Evolutionary conservation across 352 stramenopile species (phyloP), one percentile per base, ranked within the genome.

Genomic region (Phytopythium mirpurense): DNA sequence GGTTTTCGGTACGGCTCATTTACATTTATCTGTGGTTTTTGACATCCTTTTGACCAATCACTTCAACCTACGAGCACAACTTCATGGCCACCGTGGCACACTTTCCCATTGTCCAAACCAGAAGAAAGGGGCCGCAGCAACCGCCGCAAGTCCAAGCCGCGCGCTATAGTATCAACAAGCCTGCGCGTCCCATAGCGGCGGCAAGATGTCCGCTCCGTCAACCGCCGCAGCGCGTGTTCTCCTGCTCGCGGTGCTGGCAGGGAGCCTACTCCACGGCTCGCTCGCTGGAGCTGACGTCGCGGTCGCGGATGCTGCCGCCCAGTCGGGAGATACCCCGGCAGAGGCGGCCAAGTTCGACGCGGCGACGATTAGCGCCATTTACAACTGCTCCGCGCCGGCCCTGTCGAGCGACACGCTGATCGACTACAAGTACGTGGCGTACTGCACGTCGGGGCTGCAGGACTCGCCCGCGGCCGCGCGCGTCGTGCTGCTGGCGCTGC

Each of bases 351-450:
- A n/a, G 19, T 34, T 34, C 32, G n/a, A 42, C 24, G 37, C 36
- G 27, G 26, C 23, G 16, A 19, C 50, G 19, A 31, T 60, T 11
- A 23, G 52, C n/a, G 32, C 45, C 2, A 19, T 42, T 1, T 73
- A 73, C 54, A 59, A 73, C 51, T 78, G 69, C 44, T 56, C 56
- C 12, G 58, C 56, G 4, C 59, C 63, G 7, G 67, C 59, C 10
- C 62, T 47, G 36, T 59, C 57, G 1, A 38, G 49, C 5, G 60
- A 70, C 51, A 86, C 62, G 59, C 72, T 90, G 24, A 45, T 92
- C 31, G 73, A 92, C 63, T 92, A 90, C 57, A 68, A 87, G 45
- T 70, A 73, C 24, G 37, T 87, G 38, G 78, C 83, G 27, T 56
- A 80, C 56, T 92, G 81, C 64, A 69, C 63, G 14, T 56, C 70